Evolutionary conservation across 345 rosid species (phyloP), one percentile per base, ranked within the genome.

Genomic region (Microcos paniculata): DNA sequence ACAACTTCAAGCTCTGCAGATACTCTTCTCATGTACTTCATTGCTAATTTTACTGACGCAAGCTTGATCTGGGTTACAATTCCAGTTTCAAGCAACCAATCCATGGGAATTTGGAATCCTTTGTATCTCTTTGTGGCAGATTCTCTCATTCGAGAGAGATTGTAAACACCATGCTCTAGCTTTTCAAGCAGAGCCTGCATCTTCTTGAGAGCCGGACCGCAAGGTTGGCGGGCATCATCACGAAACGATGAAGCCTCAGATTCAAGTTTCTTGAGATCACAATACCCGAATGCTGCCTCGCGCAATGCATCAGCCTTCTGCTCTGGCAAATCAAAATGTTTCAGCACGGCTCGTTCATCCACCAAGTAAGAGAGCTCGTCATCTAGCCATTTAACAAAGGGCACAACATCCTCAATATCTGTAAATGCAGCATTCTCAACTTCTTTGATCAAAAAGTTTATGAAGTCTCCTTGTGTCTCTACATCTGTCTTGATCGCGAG

Each of bases 31-130:
- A 96, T 94, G 85, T 88, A 94, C 85, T 94, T 92, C 99, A 83
- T 89, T 1, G 99, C 98, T 73, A 94, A 82, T 79, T 94, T 96
- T n/a, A 89, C 99, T 0, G 97, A 96, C 9, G 93, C 97, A 31
- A 91, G 75, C 72, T 96, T 94, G 9, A 96, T 92, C 99, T 92
- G 97, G 84, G 87, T 91, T 15, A 88, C 89, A 19, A 92, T 87
- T 53, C 98, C 99, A 46, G 88, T 89, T 78, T 96, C 99, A 43
- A 92, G 94, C 97, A 96, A 91, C 99, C 99, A 96, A 55, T 87
- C 88, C 80, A 79, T 85, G 33, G 99, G 98, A 84, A 96, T 94
- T 38, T 82, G 94, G 69, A 90, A 91, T 19, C 78, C 84, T 75
- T 81, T 91, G 77, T 85, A 96, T 70, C 95, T 82, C 5, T 82